Evolutionary conservation across 192 early-diverging fungal species (phyloP), one percentile per base, ranked within the genome.

Genomic region (Blastocladiella britannica): DNA sequence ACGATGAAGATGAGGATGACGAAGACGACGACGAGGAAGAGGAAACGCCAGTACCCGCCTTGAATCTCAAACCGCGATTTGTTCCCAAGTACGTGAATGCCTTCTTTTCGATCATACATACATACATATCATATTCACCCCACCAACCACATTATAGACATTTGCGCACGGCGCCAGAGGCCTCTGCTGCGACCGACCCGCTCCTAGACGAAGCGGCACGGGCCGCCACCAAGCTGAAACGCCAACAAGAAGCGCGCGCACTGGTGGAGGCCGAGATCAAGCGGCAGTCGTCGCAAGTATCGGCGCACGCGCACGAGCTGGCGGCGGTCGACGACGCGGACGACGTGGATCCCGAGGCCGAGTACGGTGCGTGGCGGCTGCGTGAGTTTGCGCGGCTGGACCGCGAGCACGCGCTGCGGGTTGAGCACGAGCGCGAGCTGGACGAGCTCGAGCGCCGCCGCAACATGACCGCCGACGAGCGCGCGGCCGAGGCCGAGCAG

Each of bases 271-370:
- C 15, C 62, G 66, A 18, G 70, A 73, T 23, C 63, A 63, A 5
- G 57, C 62, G n/a, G 55, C n/a, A n/a, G n/a, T n/a, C n/a, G n/a
- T n/a, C n/a, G n/a, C n/a, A n/a, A n/a, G n/a, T n/a, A n/a, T n/a
- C n/a, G n/a, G n/a, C n/a, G n/a, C n/a, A n/a, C n/a, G n/a, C n/a
- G n/a, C n/a, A n/a, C n/a, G 63, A 61, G 55, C 55, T 58, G 23
- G 54, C 68, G 15, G 78, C 80, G 25, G 78, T 91, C 0, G 92
- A 93, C 67, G 93, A 97, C 72, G 90, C 87, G 0, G 93, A 97
- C 68, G 86, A 80, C 22, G 26, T 88, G 5, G 82, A 95, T 62
- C 82, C 87, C 55, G 81, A 84, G 24, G 87, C 81, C 5, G 93
- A 97, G 66, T 88, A 81, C 70, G 83, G 82, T 37, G 79, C 81